Conservation (phyloP, 2,329 filamentous ascomycete genomes). For the Sordariomycetes sp. region DNA sequence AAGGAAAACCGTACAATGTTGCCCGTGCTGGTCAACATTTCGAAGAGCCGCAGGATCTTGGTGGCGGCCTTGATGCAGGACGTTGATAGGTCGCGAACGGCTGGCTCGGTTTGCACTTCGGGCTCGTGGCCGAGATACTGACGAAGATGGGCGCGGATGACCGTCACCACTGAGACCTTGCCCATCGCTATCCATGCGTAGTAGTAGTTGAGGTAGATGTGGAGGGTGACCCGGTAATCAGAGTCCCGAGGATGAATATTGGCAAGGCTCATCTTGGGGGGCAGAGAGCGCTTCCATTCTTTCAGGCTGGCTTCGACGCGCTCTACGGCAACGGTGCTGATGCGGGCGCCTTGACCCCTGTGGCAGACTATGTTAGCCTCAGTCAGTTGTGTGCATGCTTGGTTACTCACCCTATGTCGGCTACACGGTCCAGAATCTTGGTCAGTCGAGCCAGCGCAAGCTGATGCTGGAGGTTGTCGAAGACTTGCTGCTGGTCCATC, state of each 20-base stretch:
- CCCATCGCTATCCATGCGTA: conserved; percentile 25
- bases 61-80: conserved; percentile 19
- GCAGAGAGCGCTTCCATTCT: conserved; percentile 19
- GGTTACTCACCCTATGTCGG: conserved; percentile 12
- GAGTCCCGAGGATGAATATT: conserved; percentile 15
- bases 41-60: conserved; percentile 20
- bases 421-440: conserved; percentile 18
- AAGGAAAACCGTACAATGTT: conserved; percentile 26
- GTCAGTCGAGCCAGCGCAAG: conserved; percentile 18
- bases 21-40: conserved; percentile 14
- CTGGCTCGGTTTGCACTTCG: conserved; percentile 5
- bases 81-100: conserved; percentile 10
- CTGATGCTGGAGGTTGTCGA: conserved; percentile 21
- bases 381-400: neutral
- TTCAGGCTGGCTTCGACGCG: conserved; percentile 14
- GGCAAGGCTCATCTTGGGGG: conserved; percentile 14
- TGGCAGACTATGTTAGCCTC: neutral
- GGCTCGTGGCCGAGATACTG: conserved; percentile 5
- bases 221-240: conserved; percentile 20
- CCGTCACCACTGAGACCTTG: conserved; percentile 21
- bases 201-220: conserved; percentile 25
- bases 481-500: conserved; percentile 15
- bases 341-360: neutral
- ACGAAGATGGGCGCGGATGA: conserved; percentile 15
- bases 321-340: conserved; percentile 1